Base-by-base conservation (phyloP, 2,329 filamentous ascomycete genomes). In the Cadophora malorum region DNA sequence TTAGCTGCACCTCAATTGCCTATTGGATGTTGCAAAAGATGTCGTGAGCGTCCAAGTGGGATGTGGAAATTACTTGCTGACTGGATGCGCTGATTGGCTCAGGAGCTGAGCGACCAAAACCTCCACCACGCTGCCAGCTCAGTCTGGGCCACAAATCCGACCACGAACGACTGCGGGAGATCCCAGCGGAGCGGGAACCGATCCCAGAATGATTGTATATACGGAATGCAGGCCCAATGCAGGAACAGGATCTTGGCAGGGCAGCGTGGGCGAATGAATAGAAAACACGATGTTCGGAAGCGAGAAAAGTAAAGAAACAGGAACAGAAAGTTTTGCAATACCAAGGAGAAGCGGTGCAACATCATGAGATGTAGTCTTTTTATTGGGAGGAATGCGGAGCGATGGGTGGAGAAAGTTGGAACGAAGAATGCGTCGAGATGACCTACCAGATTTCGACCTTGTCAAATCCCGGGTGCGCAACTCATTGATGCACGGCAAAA, bases 101-200 rank as follows among this genome's bases (percentile, higher is more conserved):
- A 52, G 2, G 25, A 31, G 10, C 19, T 10, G 12, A 14, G 58
- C 9, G 35, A 16, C 58, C 58, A 21, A 61, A 49, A 31, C 25
- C 9, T n/a, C 25, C 38, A 45, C 38, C n/a, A 41, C 23, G 21
- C 38, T 61, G 58, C 38, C 38, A 49, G 23, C n/a, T 9, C 52
- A 61, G 41, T 49, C 58, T 61, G 23, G 58, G 25, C 58, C 58
- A 33, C 58, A 33, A 45, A 14, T 12, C 33, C 23, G 41, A 61
- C 38, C 58, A 31, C 45, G 28, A 52, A 52, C 28, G 16, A 63
- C 60, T 35, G n/a, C 45, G 28, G 45, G 38, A 35, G 23, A 63
- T 63, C 47, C 47, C 60, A 63, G 60, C 60, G 25, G 60, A 52
- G 8, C 60, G 60, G 47, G 28, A 50, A 28, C 38, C 19, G 23